A percentile compares a stretch with the other conserved stretches of the same genome.
phyloP scores from a whole-genome alignment of 495 filamentous ascomycete species.

The Penicillium chermesinum region DNA sequence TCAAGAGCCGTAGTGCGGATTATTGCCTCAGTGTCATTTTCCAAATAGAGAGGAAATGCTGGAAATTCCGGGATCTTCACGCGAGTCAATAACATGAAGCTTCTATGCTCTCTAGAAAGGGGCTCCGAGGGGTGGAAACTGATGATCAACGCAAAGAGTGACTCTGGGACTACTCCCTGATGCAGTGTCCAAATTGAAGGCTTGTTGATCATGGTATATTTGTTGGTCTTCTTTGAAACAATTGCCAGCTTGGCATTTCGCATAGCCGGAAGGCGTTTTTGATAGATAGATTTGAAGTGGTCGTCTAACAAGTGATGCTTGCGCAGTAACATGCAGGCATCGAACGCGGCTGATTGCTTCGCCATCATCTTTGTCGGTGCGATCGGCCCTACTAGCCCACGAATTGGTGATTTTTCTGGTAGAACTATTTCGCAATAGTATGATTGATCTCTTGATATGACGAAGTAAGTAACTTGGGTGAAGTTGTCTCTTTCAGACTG shows the following conservation, averaged over 20 bases:
- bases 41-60: constrained; percentile 65
- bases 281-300: constrained; percentile 66
- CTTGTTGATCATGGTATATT: constrained; percentile 76
- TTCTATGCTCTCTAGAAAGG: constrained; percentile 56
- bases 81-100: constrained; percentile 70
- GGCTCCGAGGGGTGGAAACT: constrained; percentile 52
- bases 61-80: constrained; percentile 59
- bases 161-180: constrained; percentile 43
- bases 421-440: constrained; percentile 80
- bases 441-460: constrained; percentile 49
- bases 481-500: constrained; percentile 55
- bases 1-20: constrained; percentile 45
- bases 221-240: constrained; percentile 63
- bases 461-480: constrained; percentile 57
- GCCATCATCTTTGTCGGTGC: constrained; percentile 65
- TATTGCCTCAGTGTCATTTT: constrained; percentile 51
- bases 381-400: constrained; percentile 55
- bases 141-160: constrained; percentile 63
- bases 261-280: constrained; percentile 74
- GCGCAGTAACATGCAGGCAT: constrained; percentile 68
- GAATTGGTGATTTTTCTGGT: constrained; percentile 70
- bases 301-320: constrained; percentile 64
- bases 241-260: constrained; percentile 86
- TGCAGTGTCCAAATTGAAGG: constrained; percentile 67
- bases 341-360: constrained; percentile 89